Percentiles rank a stretch among this genome's conserved stretches.
phyloP scores from a whole-genome alignment of 768 basidiomycete species.

The Paxillus rubicundulus region DNA sequence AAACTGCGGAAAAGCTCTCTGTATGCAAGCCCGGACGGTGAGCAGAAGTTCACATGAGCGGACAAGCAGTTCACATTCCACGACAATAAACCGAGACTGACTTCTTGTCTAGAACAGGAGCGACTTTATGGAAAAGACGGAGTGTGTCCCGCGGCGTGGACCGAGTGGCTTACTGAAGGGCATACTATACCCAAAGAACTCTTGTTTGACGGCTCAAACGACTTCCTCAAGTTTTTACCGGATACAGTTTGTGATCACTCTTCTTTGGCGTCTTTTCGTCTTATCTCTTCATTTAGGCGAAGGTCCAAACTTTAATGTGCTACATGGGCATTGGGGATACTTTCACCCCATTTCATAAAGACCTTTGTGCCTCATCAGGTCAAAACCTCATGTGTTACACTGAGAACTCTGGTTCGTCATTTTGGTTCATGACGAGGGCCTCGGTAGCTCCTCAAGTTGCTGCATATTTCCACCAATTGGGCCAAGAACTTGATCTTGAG shows the following conservation, averaged over 20 bases:
- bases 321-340: conserved; percentile 82
- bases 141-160: conserved; percentile 65
- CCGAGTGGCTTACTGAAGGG: conserved; percentile 50
- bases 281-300: conserved; percentile 39
- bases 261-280: not conserved
- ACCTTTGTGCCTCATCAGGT: conserved; percentile 79
- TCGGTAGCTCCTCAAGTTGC: conserved; percentile 53
- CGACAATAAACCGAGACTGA: not conserved
- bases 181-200: conserved; percentile 51
- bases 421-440: conserved; percentile 83
- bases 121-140: conserved; percentile 78
- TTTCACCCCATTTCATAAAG: conserved; percentile 83
- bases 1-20: conserved; percentile 36
- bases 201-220: conserved; percentile 50
- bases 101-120: conserved; percentile 44
- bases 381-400: conserved; percentile 88
- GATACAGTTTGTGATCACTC: conserved; percentile 39
- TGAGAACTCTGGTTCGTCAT: conserved; percentile 67
- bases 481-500: conserved; percentile 65
- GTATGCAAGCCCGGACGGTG: conserved; percentile 42
- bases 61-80: not conserved
- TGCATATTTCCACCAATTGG: conserved; percentile 51
- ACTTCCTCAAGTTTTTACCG: conserved; percentile 58
- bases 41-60: not conserved
- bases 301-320: conserved; percentile 80